Evolutionary conservation across 306 rosid genomes (phyloP), one percentile per base, ranked within the genome.

Genomic region (Geum urbanum): DNA sequence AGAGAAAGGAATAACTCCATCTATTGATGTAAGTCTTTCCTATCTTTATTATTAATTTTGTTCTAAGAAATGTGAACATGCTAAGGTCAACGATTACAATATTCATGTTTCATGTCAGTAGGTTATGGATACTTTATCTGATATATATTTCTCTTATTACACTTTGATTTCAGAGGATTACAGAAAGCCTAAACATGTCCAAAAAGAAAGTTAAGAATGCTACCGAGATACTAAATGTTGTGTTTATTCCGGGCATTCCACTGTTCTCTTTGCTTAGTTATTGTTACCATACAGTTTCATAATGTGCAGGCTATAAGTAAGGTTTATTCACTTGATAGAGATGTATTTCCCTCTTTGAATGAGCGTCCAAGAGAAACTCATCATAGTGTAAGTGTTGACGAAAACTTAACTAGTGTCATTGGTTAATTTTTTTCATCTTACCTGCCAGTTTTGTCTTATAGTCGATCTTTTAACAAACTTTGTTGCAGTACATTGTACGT

Each of bases 341-440:
- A 91, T 49, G 91, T 92, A 74, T 94, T 94, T 76, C 99, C 99
- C 47, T 88, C 99, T 78, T 81, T 94, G 79, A 88, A 94, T 74
- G 97, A 97, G 62, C 90, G 88, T 72, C 97, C 92, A 32, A 97
- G 99, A 75, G 96, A 88, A 74, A 91, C 95, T 76, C 89, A 91
- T 84, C 97, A 94, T 60, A 87, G 92, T 74, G 98, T 90, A 84
- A 86, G 92, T 79, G 43, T 74, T 22, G 16, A 20, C 68, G 20
- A 60, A 45, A 71, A 53, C 16, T 48, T 50, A 73, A 24, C 77
- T 63, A 69, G 65, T 67, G 67, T 71, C 44, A 37, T 65, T 67
- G 46, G 13, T 56, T 57, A 46, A 62, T 72, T 48, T 24, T 27
- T 32, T 32, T 50, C n/a, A 7, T 40, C 53, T 52, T 15, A 18